Evolutionary conservation across 2,329 filamentous ascomycete species (phyloP), one percentile per base, ranked within the genome.

Genomic region (Trichoderma endophyticum): DNA sequence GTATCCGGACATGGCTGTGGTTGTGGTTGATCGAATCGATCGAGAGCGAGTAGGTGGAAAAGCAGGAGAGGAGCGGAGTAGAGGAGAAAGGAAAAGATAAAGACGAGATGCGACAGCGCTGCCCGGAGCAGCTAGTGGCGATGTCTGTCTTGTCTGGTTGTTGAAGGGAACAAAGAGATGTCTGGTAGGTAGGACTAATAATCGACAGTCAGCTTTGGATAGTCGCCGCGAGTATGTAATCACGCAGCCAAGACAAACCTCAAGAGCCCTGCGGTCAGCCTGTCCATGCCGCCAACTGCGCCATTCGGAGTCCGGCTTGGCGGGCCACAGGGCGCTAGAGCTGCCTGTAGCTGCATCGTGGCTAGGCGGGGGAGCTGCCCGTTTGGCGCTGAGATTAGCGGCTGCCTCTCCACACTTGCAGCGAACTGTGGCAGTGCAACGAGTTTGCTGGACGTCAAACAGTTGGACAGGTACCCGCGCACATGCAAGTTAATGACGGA

Each of bases 1-100:
- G 77, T 81, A 83, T 74, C 81, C 80, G 57, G 82, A 83, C 82
- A 83, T 83, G 75, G 43, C 67, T 67, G 59, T 32, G 65, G 71
- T 36, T 36, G 68, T 36, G 68, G 28, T 65, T 6, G 30, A 34
- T 32, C 14, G 34, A 36, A 3, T 51, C 48, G 68, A 61, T 59
- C 65, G 72, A 63, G 68, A 59, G 56, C 39, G 43, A 59, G 30
- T 51, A 56, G 51, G 59, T 12, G 7, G 15, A 39, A 34, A 11
- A 57, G 59, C 1, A 9, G 18, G 12, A 34, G 39, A 24, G 63
- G 32, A 54, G 39, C 18, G 18, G 32, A 30, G 48, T 1, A 54
- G 32, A 54, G 34, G 24, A 4, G 32, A n/a, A 34, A 18, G 36
- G 15, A n/a, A 8, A 9, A n/a, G 39, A 9, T n/a, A 14, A 21